Conservation (phyloP, 1,139 yeast genomes). For the Yamadazyma songkhlaensis region DNA sequence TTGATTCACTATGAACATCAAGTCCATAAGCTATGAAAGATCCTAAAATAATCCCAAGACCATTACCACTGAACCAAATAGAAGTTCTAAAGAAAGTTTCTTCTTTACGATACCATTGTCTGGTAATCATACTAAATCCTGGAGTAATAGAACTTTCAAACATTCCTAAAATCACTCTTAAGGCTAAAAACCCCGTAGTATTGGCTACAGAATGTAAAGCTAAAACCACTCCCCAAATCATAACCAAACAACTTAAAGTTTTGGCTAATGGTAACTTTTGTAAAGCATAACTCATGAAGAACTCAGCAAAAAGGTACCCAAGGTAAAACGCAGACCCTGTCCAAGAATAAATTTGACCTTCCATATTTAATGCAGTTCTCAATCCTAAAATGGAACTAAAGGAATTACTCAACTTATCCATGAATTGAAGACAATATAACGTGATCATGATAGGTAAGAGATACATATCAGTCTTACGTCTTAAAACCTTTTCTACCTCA, state of each 20-base stretch:
- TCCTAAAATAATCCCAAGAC: constrained; percentile 27
- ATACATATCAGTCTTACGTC: constrained; percentile 50
- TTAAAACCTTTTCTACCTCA: constrained; percentile 16
- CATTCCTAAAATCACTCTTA: constrained; percentile 44
- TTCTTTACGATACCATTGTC: constrained; percentile 25
- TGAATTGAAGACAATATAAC: constrained; percentile 56
- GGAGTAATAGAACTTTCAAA: constrained; percentile 56
- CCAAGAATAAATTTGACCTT: constrained; percentile 53
- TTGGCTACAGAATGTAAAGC: constrained; percentile 27
- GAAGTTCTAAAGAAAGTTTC: constrained; percentile 23
- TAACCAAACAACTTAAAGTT: constrained; percentile 21
- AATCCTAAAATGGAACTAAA: constrained; percentile 64
- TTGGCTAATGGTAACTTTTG: constrained; percentile 36
- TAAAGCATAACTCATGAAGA: constrained; percentile 40
- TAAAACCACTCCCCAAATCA: constrained; percentile 30
- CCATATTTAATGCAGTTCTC: constrained; percentile 45
- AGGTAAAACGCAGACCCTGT: constrained; percentile 55
- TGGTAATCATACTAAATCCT: constrained; percentile 51
- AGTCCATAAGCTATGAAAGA: constrained; percentile 24
- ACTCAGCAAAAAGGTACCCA: constrained; percentile 49
- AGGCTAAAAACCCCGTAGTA: constrained; percentile 29
- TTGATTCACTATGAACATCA: constrained; percentile 14
- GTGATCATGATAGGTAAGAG: constrained; percentile 56
- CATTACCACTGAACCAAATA: constrained; percentile 32
- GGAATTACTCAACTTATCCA: constrained; percentile 62